Evolutionary conservation across 805 yeast genomes (phyloP).

Genomic region (Gaillardinia entomophila): DNA sequence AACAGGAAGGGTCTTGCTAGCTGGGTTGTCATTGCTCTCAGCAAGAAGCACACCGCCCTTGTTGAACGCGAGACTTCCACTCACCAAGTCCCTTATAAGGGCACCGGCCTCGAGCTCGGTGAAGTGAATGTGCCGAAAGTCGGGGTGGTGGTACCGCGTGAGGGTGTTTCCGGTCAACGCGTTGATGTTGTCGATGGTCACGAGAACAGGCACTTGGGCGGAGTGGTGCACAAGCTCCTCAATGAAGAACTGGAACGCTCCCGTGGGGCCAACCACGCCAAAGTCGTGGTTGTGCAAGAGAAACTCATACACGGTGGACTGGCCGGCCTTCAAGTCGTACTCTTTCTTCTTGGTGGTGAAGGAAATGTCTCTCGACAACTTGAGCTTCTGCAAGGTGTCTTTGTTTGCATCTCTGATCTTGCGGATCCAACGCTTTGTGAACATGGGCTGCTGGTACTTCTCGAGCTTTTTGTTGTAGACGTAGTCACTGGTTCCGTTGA

Average conservation of each 20-base stretch:
- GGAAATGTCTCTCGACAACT: conserved; percentile 27
- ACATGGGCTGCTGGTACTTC: conserved; percentile 75
- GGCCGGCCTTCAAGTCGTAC: conserved; percentile 25
- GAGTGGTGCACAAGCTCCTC: conserved; percentile 49
- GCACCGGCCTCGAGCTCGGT: conserved; percentile 60
- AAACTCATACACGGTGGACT: conserved; percentile 36
- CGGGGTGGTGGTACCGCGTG: conserved; percentile 55
- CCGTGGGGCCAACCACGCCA: conserved; percentile 32
- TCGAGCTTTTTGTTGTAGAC: conserved; percentile 43
- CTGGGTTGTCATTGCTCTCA: conserved; percentile 49
- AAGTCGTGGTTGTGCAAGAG: conserved; percentile 32
- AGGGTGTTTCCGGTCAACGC: conserved; percentile 48
- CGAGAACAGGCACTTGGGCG: conserved; percentile 47
- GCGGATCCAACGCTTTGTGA: conserved; percentile 51
- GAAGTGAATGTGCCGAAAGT: conserved; percentile 52
- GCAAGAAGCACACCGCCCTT: conserved; percentile 65
- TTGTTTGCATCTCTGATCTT: conserved; percentile 36
- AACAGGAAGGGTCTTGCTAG: conserved; percentile 49
- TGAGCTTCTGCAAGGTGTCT: conserved; percentile 25
- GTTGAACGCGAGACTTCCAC: conserved; percentile 47
- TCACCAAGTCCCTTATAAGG: conserved; percentile 45
- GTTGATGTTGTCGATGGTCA: conserved; percentile 73
- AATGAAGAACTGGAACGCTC: conserved; percentile 49
- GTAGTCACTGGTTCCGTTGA: conserved; percentile 73
- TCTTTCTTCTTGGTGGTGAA: conserved; percentile 28